Evolutionary conservation across 148 eudicot species (phyloP).

Genomic region (Linanthus parryae): DNA sequence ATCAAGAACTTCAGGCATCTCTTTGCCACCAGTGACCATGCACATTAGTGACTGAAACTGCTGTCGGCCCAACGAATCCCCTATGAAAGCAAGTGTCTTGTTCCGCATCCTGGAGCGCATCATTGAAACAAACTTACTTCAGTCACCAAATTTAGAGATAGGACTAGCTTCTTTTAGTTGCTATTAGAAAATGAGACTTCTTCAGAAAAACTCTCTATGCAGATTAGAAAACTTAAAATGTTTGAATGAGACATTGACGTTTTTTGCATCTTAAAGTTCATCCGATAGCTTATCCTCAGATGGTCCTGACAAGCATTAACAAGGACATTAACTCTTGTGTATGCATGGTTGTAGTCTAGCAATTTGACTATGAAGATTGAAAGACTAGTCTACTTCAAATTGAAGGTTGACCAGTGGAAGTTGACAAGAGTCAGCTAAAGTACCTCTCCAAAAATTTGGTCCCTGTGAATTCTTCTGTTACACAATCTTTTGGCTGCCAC

Average conservation of each 20-base stretch:
- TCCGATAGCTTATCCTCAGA: too few species aligned
- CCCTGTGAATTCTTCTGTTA: slow-evolving; percentile 65
- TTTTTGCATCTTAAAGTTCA: too few species aligned
- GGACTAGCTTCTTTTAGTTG: too few species aligned
- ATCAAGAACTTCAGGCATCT: slow-evolving; percentile 49
- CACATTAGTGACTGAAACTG: slow-evolving; percentile 98
- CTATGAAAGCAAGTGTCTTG: slow-evolving; percentile 84
- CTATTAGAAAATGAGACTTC: too few species aligned
- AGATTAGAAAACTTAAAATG: too few species aligned
- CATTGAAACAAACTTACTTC: neutral
- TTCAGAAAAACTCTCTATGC: too few species aligned
- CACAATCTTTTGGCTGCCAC: slow-evolving; percentile 81
- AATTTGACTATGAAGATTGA: neutral
- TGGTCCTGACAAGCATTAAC: too few species aligned
- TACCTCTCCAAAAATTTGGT: slow-evolving; percentile 65
- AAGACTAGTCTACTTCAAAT: too few species aligned
- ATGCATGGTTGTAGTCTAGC: too few species aligned
- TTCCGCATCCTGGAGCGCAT: slow-evolving; percentile 60
- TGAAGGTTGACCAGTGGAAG: neutral
- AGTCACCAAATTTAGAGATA: too few species aligned
- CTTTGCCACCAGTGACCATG: slow-evolving; percentile 73
- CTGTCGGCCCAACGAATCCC: slow-evolving; percentile 91
- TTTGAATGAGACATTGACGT: too few species aligned
- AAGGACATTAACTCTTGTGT: too few species aligned
- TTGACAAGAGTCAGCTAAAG: neutral